Evolutionary conservation across 2,329 filamentous ascomycete species (phyloP), one percentile per base, ranked within the genome.

Genomic region (Chrysoporthe puriensis): DNA sequence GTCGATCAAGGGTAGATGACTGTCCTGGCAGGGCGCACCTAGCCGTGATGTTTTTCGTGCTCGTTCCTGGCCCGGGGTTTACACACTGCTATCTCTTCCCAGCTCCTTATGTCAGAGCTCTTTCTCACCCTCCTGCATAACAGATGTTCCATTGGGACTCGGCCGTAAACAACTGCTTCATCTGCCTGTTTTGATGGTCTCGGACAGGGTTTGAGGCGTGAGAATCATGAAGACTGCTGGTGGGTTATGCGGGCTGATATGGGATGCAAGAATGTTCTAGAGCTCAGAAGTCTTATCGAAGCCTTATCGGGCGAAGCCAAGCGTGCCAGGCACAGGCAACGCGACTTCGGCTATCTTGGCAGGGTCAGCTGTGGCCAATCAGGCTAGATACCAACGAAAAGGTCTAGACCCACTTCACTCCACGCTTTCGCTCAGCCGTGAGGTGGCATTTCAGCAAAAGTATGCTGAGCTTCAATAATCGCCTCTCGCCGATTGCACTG

Each of bases 371-470:
- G 21, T 54, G 54, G 34, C 54, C 54, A 57, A 57, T 57, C 32
- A 57, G 34, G 16, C 6, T n/a, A 36, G 54, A 40, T 40, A 40
- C 54, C 54, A 36, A 26, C 34, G 2, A 34, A 36, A 34, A 9
- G 32, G 54, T 18, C 54, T 57, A 40, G 54, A n/a, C 54, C 54
- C 54, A 40, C 32, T 57, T 8, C 7, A 26, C 16, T 18, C 9
- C 36, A 59, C 42, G 43, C 64, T 64, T 56, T 64, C 64, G 32
- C 60, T 40, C 60, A 64, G 50, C 50, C 50, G 50, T 62, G 48
- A 69, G 64, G 67, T 69, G 67, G 67, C 67, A 66, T 69, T 61
- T 69, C 50, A 16, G 13, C 36, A 60, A 34, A 64, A 63, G 52
- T 21, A 60, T 66, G 54, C 50, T 42, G 26, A 18, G 40, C 64